Conservation (phyloP, 805 yeast species). For the Suhomyces canberraensis region DNA sequence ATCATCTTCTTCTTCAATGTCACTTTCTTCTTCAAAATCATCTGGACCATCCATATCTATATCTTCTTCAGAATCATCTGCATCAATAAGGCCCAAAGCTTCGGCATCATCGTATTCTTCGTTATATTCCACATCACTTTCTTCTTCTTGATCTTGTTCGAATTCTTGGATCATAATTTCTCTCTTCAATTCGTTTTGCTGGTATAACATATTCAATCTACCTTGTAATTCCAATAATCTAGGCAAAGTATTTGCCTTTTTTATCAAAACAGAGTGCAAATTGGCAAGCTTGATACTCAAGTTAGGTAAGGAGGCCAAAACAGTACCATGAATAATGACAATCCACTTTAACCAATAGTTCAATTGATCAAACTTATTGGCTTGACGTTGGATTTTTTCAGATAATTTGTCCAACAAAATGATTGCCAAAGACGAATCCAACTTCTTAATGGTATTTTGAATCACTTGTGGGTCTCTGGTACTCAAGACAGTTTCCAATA, state of each 20-base stretch:
- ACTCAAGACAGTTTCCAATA: constrained; percentile 77
- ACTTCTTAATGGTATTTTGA: constrained; percentile 46
- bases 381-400: constrained; percentile 51
- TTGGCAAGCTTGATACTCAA: constrained; percentile 40
- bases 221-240: constrained; percentile 51
- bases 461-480: constrained; percentile 50
- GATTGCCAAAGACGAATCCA: constrained; percentile 49
- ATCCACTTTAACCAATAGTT: constrained; percentile 58
- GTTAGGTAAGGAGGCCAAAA: constrained; percentile 45
- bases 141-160: constrained; percentile 30
- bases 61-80: constrained; percentile 13
- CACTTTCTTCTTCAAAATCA: constrained; percentile 19
- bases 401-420: constrained; percentile 49
- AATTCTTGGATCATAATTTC: constrained; percentile 32
- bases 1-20: constrained; percentile 23
- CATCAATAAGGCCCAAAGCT: constrained; percentile 15
- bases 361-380: constrained; percentile 47
- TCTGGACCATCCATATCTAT: constrained; percentile 15
- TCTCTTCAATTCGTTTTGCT: constrained; percentile 39
- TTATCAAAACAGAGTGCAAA: constrained; percentile 46
- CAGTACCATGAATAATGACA: constrained; percentile 52
- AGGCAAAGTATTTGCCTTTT: constrained; percentile 48
- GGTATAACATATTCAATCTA: constrained; percentile 45
- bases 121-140: constrained; percentile 62
- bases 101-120: constrained; percentile 62